Percentiles rank a stretch among this genome's conserved stretches.
These are phyloP conservation scores for Ophiocordyceps robertsii DNA, from an alignment of 2,329 filamentous ascomycete species.

Conservation along the genomic window DNA sequence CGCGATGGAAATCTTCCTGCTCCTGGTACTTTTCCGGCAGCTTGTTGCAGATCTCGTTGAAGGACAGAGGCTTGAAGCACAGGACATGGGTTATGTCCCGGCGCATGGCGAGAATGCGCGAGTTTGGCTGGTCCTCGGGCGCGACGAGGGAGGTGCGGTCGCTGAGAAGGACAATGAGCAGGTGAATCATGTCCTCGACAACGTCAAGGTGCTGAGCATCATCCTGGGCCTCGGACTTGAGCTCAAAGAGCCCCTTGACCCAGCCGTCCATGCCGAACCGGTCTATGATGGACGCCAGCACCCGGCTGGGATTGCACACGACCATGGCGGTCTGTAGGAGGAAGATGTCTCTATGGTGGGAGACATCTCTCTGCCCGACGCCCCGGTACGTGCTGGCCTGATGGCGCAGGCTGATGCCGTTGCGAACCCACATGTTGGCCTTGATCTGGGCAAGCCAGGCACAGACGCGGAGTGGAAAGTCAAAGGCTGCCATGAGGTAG, in stretches of 20 bases:
- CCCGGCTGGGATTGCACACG: conserved; percentile 67
- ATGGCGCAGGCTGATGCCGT: conserved; percentile 88
- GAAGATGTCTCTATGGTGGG: conserved; percentile 90
- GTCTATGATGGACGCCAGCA: conserved; percentile 81
- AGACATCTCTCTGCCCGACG: conserved; percentile 78
- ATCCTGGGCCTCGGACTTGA: conserved; percentile 62
- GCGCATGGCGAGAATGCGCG: conserved; percentile 59
- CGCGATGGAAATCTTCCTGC: conserved; percentile 71
- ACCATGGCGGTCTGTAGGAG: conserved; percentile 84
- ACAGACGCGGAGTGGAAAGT: conserved; percentile 85
- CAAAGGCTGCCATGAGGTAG: conserved; percentile 75
- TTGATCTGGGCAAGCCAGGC: conserved; percentile 98
- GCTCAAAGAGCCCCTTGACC: conserved; percentile 71
- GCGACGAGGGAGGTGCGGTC: conserved; percentile 73
- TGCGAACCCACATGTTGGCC: conserved; percentile 95
- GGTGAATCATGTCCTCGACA: conserved; percentile 88
- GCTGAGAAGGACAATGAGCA: conserved; percentile 80
- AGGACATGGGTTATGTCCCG: conserved; percentile 87
- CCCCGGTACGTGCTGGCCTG: conserved; percentile 90
- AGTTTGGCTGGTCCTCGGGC: conserved; percentile 48
- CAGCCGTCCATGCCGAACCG: conserved; percentile 80
- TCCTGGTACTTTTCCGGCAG: conserved; percentile 84
- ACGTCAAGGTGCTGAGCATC: conserved; percentile 82
- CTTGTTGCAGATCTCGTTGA: conserved; percentile 78
- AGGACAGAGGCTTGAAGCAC: conserved; percentile 92